phyloP scores from a whole-genome alignment of 2,329 filamentous ascomycete genomes.

The Thelonectria blattea region DNA sequence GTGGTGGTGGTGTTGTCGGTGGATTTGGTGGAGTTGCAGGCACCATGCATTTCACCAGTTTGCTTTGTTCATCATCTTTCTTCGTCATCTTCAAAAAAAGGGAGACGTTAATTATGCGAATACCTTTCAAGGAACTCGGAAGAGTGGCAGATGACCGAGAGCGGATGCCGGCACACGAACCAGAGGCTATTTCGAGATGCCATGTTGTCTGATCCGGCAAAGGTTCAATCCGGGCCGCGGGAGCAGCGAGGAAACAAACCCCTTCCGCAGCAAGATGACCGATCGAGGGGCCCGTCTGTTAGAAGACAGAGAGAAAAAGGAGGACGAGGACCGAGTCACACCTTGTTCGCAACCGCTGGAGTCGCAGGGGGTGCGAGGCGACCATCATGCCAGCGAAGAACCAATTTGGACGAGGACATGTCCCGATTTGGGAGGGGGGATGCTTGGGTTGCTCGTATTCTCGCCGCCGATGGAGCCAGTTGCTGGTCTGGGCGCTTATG shows the following conservation, averaged over 20 bases:
- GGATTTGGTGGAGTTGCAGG: conserved; percentile 13
- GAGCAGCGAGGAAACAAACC: conserved; percentile 24
- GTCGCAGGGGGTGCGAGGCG: conserved; percentile 14
- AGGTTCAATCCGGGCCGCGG: conserved; percentile 4
- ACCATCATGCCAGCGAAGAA: conserved; percentile 22
- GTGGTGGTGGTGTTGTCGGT: conserved; percentile 14
- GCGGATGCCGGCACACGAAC: conserved; percentile 13
- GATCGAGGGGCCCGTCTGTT: conserved; percentile 7
- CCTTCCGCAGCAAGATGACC: neutral
- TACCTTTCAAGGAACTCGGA: too few species aligned
- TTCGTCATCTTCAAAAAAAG: neutral
- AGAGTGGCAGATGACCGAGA: conserved; percentile 5
- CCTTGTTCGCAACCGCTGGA: conserved; percentile 19
- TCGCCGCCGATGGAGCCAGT: conserved; percentile 17
- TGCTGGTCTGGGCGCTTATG: conserved; percentile 20
- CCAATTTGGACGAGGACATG: conserved; percentile 27
- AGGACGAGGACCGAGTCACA: neutral
- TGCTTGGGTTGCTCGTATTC: conserved; percentile 24
- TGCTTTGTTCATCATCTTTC: conserved; percentile 1
- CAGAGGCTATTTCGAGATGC: conserved; percentile 16
- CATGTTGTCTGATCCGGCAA: conserved; percentile 20
- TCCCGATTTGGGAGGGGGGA: conserved; percentile 31
- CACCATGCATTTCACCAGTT: neutral
- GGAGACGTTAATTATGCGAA: neutral
- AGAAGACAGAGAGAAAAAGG: conserved; percentile 5